A percentile compares a stretch with the other conserved stretches of the same genome.
Conservation (phyloP, 805 yeast species). For the Lipomyces japonicus region DNA sequence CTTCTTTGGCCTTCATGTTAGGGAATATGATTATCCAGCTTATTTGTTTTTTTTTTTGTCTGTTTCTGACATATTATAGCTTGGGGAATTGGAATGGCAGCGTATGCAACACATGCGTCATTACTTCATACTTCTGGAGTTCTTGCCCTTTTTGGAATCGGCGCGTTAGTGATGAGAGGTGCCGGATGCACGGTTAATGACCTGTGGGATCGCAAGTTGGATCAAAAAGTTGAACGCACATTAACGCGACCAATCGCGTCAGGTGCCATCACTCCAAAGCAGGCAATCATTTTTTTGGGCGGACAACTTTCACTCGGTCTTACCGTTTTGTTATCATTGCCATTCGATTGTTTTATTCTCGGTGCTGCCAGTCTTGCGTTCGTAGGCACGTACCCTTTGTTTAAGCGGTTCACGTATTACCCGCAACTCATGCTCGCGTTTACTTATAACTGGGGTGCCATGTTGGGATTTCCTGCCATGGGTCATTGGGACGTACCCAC, state of each 20-base stretch:
- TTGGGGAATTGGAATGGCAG: constrained; percentile 93
- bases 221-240: constrained; percentile 81
- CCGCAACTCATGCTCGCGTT: constrained; percentile 82
- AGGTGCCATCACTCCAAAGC: constrained; percentile 65
- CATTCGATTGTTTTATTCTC: constrained; percentile 72
- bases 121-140: constrained; percentile 57
- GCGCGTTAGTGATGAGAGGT: constrained; percentile 90
- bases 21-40: too few relatives aligned
- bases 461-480: constrained; percentile 94
- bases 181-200: constrained; percentile 98
- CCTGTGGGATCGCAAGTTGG: constrained; percentile 76
- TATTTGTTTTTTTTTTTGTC: background rate
- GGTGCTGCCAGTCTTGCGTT: constrained; percentile 79
- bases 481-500: constrained; percentile 69
- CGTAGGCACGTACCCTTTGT: constrained; percentile 84
- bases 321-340: constrained; percentile 65
- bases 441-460: constrained; percentile 91
- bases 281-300: constrained; percentile 67
- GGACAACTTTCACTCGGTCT: constrained; percentile 74
- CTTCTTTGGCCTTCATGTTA: constrained; percentile 67
- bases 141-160: constrained; percentile 69
- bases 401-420: constrained; percentile 91
- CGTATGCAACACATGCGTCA: constrained; percentile 64
- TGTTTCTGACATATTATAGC: constrained; percentile 33
- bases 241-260: constrained; percentile 90